These are phyloP conservation scores for Nyctanthes arbortristis DNA, from an alignment of 257 asterid genomes.

Conservation along the genomic window DNA sequence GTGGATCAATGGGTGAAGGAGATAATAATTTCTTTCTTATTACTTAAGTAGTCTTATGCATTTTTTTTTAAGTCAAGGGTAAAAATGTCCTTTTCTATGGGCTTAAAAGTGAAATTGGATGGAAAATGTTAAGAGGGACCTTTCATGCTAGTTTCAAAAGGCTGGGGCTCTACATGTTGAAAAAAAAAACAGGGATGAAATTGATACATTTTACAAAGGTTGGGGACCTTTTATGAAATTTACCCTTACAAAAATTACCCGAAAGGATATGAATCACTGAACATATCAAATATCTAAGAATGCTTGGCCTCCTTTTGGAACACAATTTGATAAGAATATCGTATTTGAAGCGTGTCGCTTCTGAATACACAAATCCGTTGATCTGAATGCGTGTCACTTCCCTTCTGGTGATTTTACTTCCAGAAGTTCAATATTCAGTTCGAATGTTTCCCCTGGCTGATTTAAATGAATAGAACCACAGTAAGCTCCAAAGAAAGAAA, in stretches of 20 bases:
- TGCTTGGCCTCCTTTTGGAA: background rate
- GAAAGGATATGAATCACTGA: background rate
- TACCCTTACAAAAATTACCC: background rate
- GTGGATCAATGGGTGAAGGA: too few species aligned
- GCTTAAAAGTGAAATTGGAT: too few species aligned
- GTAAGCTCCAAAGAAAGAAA: background rate
- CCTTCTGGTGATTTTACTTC: constrained; percentile 53
- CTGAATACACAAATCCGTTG: constrained; percentile 22
- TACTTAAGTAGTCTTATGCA: too few species aligned
- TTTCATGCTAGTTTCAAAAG: too few species aligned
- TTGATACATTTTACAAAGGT: too few species aligned
- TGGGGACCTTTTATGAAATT: too few species aligned
- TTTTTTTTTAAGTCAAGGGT: too few species aligned
- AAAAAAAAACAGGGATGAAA: too few species aligned
- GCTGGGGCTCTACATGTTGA: too few species aligned
- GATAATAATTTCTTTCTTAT: too few species aligned
- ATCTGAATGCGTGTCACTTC: constrained; percentile 31
- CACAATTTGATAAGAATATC: background rate
- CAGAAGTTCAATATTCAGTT: constrained; percentile 82
- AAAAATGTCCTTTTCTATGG: too few species aligned
- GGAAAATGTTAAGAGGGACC: too few species aligned
- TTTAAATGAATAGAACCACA: constrained; percentile 21
- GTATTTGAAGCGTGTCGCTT: background rate
- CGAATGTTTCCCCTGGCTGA: constrained; percentile 89
- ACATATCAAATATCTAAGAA: background rate